Base-by-base conservation (phyloP, 768 basidiomycete genomes). In the Tremella fuciformis region DNA sequence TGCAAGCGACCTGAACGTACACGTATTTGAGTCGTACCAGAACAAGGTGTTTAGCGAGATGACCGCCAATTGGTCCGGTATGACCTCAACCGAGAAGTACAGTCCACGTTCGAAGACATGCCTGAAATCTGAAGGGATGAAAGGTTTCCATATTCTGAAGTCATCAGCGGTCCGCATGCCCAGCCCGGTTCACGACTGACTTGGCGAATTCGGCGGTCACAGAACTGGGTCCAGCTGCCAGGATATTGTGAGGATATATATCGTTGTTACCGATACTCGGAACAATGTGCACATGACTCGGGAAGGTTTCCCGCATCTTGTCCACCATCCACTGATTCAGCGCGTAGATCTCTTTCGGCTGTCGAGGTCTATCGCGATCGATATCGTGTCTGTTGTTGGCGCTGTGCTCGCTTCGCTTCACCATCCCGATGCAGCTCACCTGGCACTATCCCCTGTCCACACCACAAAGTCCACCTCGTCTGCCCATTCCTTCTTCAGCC, bases 221-320 rank as follows among this genome's bases (percentile, higher is more conserved):
- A 13, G 58, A 46, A 60, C 61, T 76, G 1, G 77, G 78, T 15
- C 79, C 79, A 24, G 78, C 63, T 15, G 71, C 75, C 56, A 79
- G 63, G 42, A 80, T 76, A 55, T 80, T 80, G 48, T 80, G 79
- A 13, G 79, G 89, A 84, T 88, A 91, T 50, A 93, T 82, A 79
- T 93, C 91, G 76, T 93, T 93, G 77, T 93, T 93, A 21, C 90
- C 90, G 58, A 96, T 79, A 77, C 84, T 88, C 2, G 90, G 89
- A 22, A 93, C 82, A 19, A 92, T 85, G 15, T 88, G 85, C 38
- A 93, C 85, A 13, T 80, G 82, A 50, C 78, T 82, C 11, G 81
- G 76, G 68, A 96, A 93, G n/a, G 86, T 79, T 18, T 84, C 78
- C 63, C 83, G 77, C 88, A 96, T 91, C 73, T 83, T 84, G 38